phyloP scores from a whole-genome alignment of 768 basidiomycete genomes.

The Serendipita vermifera region DNA sequence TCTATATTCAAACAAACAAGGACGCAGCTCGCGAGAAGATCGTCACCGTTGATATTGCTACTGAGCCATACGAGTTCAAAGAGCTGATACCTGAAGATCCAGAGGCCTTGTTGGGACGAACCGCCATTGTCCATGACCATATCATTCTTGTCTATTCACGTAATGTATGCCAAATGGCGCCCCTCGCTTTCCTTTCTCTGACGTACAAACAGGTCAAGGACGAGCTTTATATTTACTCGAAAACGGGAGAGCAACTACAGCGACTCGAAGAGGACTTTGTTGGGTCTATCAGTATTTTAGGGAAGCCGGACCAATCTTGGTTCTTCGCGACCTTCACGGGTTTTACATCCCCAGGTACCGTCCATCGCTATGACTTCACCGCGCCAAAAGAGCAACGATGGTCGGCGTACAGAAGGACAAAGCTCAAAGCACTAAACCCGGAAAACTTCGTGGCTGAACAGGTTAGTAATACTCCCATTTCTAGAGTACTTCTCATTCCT shows the following conservation, averaged over 20 bases:
- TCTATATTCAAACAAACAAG: constrained; percentile 54
- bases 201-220: constrained; percentile 56
- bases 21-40: constrained; percentile 55
- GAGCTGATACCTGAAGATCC: constrained; percentile 60
- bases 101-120: constrained; percentile 44
- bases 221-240: constrained; percentile 59
- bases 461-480: constrained; percentile 22
- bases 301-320: constrained; percentile 37
- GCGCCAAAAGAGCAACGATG: constrained; percentile 34
- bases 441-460: constrained; percentile 61
- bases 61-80: constrained; percentile 29
- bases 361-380: constrained; percentile 49
- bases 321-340: constrained; percentile 53
- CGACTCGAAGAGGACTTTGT: constrained; percentile 56
- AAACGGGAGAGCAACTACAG: constrained; percentile 38
- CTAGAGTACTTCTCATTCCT: too few species aligned
- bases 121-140: constrained; percentile 40
- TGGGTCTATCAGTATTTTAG: constrained; percentile 43
- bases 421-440: constrained; percentile 45
- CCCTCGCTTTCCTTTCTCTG: too few species aligned
- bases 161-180: constrained; percentile 37
- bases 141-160: constrained; percentile 55
- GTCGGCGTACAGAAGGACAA: constrained; percentile 44
- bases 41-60: constrained; percentile 46
- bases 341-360: constrained; percentile 60